Percentiles rank a stretch among this genome's conserved stretches.
Conservation (phyloP, 441 rosid species). For the Erysimum cheiri region DNA sequence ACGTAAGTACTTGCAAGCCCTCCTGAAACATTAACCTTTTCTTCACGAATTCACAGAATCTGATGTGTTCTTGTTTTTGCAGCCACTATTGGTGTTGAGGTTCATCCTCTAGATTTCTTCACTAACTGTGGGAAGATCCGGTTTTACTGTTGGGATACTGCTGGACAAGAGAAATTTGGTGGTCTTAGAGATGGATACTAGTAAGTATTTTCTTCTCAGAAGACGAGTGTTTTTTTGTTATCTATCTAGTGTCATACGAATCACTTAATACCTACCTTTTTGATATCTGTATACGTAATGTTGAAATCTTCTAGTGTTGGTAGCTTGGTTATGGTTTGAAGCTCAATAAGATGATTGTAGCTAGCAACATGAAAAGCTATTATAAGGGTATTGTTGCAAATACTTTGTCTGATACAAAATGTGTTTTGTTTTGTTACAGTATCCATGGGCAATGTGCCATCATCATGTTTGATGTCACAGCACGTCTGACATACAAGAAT, state of each 20-base stretch:
- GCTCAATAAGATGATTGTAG: neutral
- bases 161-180: slow-evolving; percentile 73
- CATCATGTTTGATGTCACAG: slow-evolving; percentile 91
- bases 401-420: neutral
- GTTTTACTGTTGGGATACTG: slow-evolving; percentile 80
- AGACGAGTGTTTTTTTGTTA: too few relatives aligned
- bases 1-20: slow-evolving; percentile 49
- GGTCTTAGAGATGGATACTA: slow-evolving; percentile 79
- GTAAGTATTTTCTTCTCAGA: slow-evolving; percentile 48
- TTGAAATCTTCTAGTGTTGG: neutral
- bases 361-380: neutral
- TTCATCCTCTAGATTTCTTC: slow-evolving; percentile 75
- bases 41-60: neutral
- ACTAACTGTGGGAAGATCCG: slow-evolving; percentile 71
- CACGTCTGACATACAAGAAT: slow-evolving; percentile 80
- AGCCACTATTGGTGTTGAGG: slow-evolving; percentile 87
- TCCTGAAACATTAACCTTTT: neutral
- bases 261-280: neutral
- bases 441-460: slow-evolving; percentile 95
- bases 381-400: neutral
- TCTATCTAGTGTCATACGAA: neutral
- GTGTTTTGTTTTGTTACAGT: slow-evolving; percentile 49
- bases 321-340: neutral
- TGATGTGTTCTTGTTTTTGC: neutral
- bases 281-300: neutral